Conservation (phyloP, 23 red algal species). For the Gracilaria gracilis region DNA sequence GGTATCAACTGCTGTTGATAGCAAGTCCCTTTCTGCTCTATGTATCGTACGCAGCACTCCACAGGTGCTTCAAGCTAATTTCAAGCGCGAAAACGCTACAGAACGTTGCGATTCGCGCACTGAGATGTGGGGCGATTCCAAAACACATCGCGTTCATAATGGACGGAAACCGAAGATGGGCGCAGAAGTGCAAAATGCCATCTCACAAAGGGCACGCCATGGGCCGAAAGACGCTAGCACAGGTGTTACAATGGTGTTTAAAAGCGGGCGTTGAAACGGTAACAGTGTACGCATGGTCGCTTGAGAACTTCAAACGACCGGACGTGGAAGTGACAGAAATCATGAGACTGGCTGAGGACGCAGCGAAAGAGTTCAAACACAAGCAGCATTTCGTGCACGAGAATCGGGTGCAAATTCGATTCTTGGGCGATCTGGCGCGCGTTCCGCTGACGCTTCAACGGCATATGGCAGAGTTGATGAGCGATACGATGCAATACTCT, state of each 20-base stretch:
- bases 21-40: neutral
- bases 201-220: constrained; percentile 74
- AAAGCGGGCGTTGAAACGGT: constrained; percentile 76
- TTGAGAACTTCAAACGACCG: constrained; percentile 95
- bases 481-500: constrained; percentile 49
- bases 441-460: constrained; percentile 55
- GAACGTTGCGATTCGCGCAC: constrained; percentile 42
- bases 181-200: constrained; percentile 48
- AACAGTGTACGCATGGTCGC: constrained; percentile 94
- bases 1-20: neutral
- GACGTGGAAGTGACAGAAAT: constrained; percentile 70
- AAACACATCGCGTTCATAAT: constrained; percentile 97
- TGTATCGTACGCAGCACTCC: neutral
- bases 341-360: constrained; percentile 66
- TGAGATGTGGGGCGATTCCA: constrained; percentile 66
- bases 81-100: constrained; percentile 12
- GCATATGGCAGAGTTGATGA: constrained; percentile 46
- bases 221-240: constrained; percentile 74
- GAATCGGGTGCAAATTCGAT: constrained; percentile 60
- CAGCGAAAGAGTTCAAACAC: constrained; percentile 46
- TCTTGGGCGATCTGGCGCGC: constrained; percentile 76
- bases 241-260: constrained; percentile 88
- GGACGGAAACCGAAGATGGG: constrained; percentile 99
- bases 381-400: constrained; percentile 46
- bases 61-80: neutral